Base-by-base conservation (phyloP, 495 filamentous ascomycete genomes). In the Rostrohypoxylon terebratum region DNA sequence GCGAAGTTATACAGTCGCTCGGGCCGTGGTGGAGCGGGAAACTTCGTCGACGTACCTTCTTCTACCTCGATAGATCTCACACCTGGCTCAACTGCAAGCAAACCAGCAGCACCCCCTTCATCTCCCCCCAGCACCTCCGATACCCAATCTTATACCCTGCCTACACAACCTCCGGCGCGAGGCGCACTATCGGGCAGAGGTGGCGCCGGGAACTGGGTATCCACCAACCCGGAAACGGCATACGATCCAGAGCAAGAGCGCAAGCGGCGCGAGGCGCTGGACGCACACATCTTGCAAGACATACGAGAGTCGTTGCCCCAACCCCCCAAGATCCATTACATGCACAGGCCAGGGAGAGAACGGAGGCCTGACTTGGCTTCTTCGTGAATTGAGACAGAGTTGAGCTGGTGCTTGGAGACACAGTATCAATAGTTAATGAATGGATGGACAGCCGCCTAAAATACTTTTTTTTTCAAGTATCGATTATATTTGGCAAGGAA, bases 11-110 rank as follows among this genome's bases (percentile, higher is more conserved):
- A 88, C 79, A 76, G 79, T 9, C 85, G 86, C 63, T 79, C 78
- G 45, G 88, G 88, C 13, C 87, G 89, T 25, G 88, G 88, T 65
- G 89, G 88, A 34, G 87, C 86, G 0, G 88, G 89, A 16, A 91
- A 91, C 81, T 89, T 86, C 76, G 75, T 81, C 71, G 77, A 81
- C 47, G 79, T 83, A 7, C 48, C 36, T 34, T 16, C 40, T 14
- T 34, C 55, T 23, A 23, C 48, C 11, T 3, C 34, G 40, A 62
- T 74, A 3, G 11, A 28, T 28, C 28, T 71, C 6, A 44, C 76
- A 28, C 65, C 80, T 31, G 18, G 69, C 40, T 45, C 76, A 16
- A 68, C 76, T 11, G 9, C 23, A 42, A 14, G 75, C 69, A 47
- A 54, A 45, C 16, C 25, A 5, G 31, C 21, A 7, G 23, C 14